Base-by-base conservation (phyloP, 257 asterid species). In the Cynanchum wilfordii region DNA sequence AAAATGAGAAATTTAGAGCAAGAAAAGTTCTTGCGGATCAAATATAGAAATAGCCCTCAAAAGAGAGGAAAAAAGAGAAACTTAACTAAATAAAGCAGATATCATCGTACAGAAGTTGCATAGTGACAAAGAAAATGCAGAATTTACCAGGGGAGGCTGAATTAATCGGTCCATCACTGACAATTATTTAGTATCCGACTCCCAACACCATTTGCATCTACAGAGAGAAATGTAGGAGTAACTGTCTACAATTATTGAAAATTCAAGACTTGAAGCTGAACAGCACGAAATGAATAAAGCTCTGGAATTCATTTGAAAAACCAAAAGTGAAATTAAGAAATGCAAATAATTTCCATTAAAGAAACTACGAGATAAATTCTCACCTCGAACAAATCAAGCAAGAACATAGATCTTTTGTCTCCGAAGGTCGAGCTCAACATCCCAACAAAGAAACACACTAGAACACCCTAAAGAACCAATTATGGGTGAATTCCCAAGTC, bases 91-190 rank as follows among this genome's bases (percentile, higher is more conserved):
- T 19, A 70, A 60, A 22, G 20, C 3, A 12, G 6, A n/a, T 27
- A 52, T 42, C 29, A 38, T 11, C 24, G 3, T 44, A 16, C 12
- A 17, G 19, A 54, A 76, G 65, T 16, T 49, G 19, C 2, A 50
- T 42, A 42, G 42, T 62, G 4, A 60, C n/a, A 47, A 38, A 47
- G 63, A 30, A 4, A 66, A 40, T 0, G 29, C 17, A 62, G 45
- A 60, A 55, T 68, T 78, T 87, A 87, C 92, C 92, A 87, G 82
- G 29, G 89, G 92, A 79, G 92, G 92, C 84, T 87, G 92, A 69
- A 87, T 81, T 75, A 59, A 82, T 71, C 92, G 78, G 45, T 87
- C 92, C 89, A 81, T 87, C 81, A 80, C 69, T 40, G 75, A 70
- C 64, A 30, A 65, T 24, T 69, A 51, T 65, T 73, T 78, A 79